Evolutionary conservation across 495 filamentous ascomycete species (phyloP), one percentile per base, ranked within the genome.

Genomic region (Friedmanniomyces endolithicus): DNA sequence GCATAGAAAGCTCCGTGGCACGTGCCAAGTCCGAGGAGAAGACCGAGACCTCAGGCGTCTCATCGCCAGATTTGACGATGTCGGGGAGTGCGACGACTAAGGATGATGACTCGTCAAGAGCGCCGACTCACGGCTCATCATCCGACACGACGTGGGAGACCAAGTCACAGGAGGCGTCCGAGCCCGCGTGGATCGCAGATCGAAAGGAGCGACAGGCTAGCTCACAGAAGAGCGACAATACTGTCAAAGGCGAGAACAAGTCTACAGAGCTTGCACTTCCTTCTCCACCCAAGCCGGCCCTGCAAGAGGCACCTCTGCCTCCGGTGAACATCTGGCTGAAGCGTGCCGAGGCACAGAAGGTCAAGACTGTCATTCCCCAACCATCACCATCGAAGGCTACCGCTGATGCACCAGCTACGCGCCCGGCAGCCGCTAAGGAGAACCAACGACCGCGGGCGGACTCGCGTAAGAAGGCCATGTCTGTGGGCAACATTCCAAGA

Each of bases 281-380:
- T 14, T 11, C 46, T 22, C 55, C 56, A 16, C 24, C 52, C 19
- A 46, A 50, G 50, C 55, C 59, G 40, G 44, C 55, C 6, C 35
- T 95, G 40, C 84, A 86, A 58, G 87, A 88, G 46, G 90, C 90
- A 46, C 83, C 86, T 31, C 70, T 82, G 39, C 90, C 92, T 6
- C 62, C 78, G 0, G 86, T 95, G 46, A 98, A 98, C 67, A 66
- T 86, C 48, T 98, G 92, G 92, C 74, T 78, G 37, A 78, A 85
- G 68, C 76, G 88, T 33, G 82, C 76, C 56, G 83, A 90, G 62
- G 82, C 78, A 14, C 73, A 79, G 52, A 78, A 83, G 35, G 78
- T 80, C 45, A 87, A 86, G 67, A 68, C 73, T 45, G 58, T 74
- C 9, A 65, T 59, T 11, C 44, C 55, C n/a, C 48, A 67, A 24